A percentile compares a stretch with the other conserved stretches of the same genome.
phyloP scores from a whole-genome alignment of 768 basidiomycete genomes.

The Lactarius sp. region DNA sequence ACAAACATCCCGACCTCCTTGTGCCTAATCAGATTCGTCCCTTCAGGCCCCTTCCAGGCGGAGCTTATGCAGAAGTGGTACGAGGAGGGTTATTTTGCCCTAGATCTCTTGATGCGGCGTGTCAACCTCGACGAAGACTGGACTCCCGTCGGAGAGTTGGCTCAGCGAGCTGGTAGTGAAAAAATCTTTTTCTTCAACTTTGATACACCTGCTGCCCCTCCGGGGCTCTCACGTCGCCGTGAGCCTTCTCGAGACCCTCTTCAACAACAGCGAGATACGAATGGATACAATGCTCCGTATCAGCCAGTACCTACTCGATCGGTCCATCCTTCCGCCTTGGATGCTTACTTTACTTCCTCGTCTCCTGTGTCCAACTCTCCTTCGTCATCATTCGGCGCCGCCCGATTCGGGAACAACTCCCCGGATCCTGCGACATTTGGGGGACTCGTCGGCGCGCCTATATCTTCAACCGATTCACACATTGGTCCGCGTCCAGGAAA shows the following conservation, averaged over 20 bases:
- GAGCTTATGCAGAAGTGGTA: conserved; percentile 94
- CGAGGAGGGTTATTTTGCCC: conserved; percentile 81
- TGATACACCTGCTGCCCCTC: conserved; percentile 41
- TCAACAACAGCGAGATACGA: conserved; percentile 36
- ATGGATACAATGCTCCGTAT: conserved; percentile 47
- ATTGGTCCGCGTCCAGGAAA: conserved; percentile 19
- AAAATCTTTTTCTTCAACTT: conserved; percentile 62
- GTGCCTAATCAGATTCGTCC: conserved; percentile 11
- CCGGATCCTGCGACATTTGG: conserved; percentile 62
- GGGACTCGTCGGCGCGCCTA: conserved; percentile 40
- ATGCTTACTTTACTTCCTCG: conserved; percentile 49
- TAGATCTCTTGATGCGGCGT: conserved; percentile 80
- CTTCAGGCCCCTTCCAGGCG: conserved; percentile 80
- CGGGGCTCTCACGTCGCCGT: conserved; percentile 47
- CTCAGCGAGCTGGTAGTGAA: conserved; percentile 46
- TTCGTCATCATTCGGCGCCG: conserved; percentile 63
- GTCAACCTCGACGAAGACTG: conserved; percentile 64
- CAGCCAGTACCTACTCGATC: conserved; percentile 63
- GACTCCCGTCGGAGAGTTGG: conserved; percentile 58
- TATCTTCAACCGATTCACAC: conserved; percentile 19
- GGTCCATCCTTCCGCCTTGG: conserved; percentile 58
- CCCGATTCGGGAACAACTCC: conserved; percentile 59
- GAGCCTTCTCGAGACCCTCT: conserved; percentile 46
- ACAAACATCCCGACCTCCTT: not conserved
- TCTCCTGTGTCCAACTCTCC: conserved; percentile 66